Conservation (phyloP, 2,329 filamentous ascomycete genomes). For the Cercospora beticola region DNA sequence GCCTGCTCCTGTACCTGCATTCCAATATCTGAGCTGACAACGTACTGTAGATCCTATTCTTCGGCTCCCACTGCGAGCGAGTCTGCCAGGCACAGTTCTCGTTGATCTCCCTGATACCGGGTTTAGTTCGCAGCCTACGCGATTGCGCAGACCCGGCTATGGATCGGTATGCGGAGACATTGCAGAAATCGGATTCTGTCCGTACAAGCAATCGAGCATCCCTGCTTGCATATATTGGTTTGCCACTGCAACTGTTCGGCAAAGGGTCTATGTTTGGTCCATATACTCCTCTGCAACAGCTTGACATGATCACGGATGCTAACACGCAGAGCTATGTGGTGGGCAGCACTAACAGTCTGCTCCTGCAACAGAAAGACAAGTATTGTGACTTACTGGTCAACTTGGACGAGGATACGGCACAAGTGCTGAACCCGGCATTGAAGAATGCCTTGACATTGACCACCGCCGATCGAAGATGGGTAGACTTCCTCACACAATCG, state of each 20-base stretch:
- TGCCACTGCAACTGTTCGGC: conserved; percentile 92
- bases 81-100: conserved; percentile 99
- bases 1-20: not conserved
- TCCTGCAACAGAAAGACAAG: conserved; percentile 89
- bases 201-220: conserved; percentile 90
- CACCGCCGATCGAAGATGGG: conserved; percentile 88
- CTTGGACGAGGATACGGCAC: conserved; percentile 84
- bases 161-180: conserved; percentile 73
- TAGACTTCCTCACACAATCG: conserved; percentile 89
- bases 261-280: conserved; percentile 95
- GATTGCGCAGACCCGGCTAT: conserved; percentile 95
- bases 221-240: conserved; percentile 86
- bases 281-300: conserved; percentile 92
- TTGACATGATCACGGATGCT: conserved; percentile 88
- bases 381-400: conserved; percentile 98
- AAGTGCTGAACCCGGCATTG: conserved; percentile 76
- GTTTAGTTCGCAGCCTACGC: conserved; percentile 84
- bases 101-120: conserved; percentile 89
- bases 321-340: conserved; percentile 97
- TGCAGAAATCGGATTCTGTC: conserved; percentile 77
- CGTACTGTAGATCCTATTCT: conserved; percentile 85
- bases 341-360: conserved; percentile 90
- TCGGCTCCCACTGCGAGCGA: conserved; percentile 91
- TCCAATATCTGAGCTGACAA: conserved; percentile 11
- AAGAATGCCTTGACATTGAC: conserved; percentile 75